These are phyloP conservation scores for Marasmius sp. DNA, from an alignment of 1,284 basidiomycete genomes.

Conservation along the genomic window DNA sequence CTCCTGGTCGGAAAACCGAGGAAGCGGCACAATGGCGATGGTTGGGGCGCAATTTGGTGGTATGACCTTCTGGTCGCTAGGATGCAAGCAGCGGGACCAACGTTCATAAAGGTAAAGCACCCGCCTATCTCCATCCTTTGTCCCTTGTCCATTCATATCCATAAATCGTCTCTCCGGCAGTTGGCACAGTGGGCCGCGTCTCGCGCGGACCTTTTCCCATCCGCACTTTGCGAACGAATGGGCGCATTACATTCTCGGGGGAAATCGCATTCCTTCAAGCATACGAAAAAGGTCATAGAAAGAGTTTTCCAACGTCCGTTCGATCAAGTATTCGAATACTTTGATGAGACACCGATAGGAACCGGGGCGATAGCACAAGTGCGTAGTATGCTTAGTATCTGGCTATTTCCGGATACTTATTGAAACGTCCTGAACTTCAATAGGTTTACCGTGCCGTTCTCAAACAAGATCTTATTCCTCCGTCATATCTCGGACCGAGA, in stretches of 20 bases:
- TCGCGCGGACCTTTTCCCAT: constrained; percentile 91
- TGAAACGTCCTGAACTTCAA: constrained; percentile 1
- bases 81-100: constrained; percentile 96
- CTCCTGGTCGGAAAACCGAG: constrained; percentile 73
- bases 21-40: constrained; percentile 60
- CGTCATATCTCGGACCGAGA: constrained; percentile 72
- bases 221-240: constrained; percentile 85
- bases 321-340: constrained; percentile 90
- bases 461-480: constrained; percentile 80
- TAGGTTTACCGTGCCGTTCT: constrained; percentile 88
- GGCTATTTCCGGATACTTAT: neutral
- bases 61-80: constrained; percentile 85
- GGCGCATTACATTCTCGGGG: constrained; percentile 90
- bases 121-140: constrained; percentile 9
- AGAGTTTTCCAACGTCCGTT: constrained; percentile 83
- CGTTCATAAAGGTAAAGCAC: constrained; percentile 86
- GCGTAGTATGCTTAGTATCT: constrained; percentile 17
- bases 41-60: constrained; percentile 94
- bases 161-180: constrained; percentile 37
- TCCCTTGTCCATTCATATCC: constrained; percentile 12
- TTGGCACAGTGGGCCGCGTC: constrained; percentile 99
- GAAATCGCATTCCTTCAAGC: constrained; percentile 77
- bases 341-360: constrained; percentile 87
- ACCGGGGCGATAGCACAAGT: constrained; percentile 98
- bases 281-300: constrained; percentile 87